These are phyloP conservation scores for Amanita jacksonii DNA, from an alignment of 768 basidiomycete species.

Conservation along the genomic window DNA sequence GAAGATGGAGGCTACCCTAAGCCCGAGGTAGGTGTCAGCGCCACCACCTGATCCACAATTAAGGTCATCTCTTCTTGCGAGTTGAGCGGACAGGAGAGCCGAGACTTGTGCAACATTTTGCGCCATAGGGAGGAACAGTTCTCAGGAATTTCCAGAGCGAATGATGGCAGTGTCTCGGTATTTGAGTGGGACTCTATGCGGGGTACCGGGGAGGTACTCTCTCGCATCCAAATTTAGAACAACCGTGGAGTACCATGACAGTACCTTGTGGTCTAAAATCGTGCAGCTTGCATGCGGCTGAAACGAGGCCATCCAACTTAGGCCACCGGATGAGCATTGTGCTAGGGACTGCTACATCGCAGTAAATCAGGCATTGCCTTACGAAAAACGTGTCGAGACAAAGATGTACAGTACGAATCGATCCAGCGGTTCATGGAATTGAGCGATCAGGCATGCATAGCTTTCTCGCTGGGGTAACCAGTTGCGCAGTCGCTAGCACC, in stretches of 20 bases:
- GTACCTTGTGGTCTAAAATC: background rate
- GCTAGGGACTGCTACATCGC: too few relatives aligned
- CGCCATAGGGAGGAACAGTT: conserved; percentile 1
- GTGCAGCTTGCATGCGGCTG: background rate
- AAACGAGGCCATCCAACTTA: too few relatives aligned
- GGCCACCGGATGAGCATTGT: too few relatives aligned
- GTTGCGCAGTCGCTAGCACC: too few relatives aligned
- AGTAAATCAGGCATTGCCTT: too few relatives aligned
- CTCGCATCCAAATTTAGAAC: background rate
- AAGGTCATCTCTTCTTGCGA: conserved; percentile 10
- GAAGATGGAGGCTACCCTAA: conserved; percentile 69
- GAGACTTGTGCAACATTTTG: conserved; percentile 8
- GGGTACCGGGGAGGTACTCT: conserved; percentile 13
- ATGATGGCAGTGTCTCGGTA: conserved; percentile 1
- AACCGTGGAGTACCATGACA: background rate
- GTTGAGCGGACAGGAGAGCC: conserved; percentile 4
- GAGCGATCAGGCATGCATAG: too few relatives aligned
- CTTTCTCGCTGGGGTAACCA: too few relatives aligned
- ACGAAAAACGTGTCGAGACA: too few relatives aligned
- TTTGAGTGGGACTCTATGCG: background rate
- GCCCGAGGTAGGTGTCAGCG: conserved; percentile 32
- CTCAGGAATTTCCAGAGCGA: background rate
- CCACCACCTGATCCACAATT: conserved; percentile 47
- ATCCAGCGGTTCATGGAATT: too few relatives aligned
- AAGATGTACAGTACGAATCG: too few relatives aligned